These are phyloP conservation scores for Mitragyna speciosa DNA, from an alignment of 257 asterid genomes.

Conservation along the genomic window DNA sequence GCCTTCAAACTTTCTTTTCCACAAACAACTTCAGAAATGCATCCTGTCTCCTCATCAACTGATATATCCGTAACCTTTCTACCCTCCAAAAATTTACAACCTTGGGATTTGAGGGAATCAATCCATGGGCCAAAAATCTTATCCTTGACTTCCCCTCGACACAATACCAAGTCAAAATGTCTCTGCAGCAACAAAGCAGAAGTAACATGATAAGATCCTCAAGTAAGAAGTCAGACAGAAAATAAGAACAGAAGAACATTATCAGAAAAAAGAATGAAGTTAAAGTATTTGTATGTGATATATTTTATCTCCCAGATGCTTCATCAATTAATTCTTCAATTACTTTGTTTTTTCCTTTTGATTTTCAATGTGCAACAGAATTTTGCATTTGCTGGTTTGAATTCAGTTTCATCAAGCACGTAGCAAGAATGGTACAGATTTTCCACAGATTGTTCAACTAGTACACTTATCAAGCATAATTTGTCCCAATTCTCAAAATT, in stretches of 20 bases:
- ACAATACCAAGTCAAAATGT: slow-evolving; percentile 44
- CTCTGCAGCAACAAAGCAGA: slow-evolving; percentile 34
- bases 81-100: slow-evolving; percentile 56
- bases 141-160: slow-evolving; percentile 56
- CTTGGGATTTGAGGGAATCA: slow-evolving; percentile 42
- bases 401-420: background rate
- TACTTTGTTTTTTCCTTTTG: background rate
- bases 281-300: background rate
- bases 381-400: background rate
- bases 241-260: background rate
- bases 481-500: too few species aligned
- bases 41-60: slow-evolving; percentile 46
- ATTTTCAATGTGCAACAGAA: background rate
- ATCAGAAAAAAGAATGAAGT: background rate
- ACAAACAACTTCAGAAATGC: slow-evolving; percentile 49
- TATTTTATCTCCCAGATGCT: background rate
- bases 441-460: background rate
- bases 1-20: slow-evolving; percentile 61
- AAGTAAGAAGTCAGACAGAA: background rate
- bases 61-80: slow-evolving; percentile 52
- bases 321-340: background rate
- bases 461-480: too few species aligned
- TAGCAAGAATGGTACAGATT: background rate
- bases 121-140: slow-evolving; percentile 59
- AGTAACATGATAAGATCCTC: background rate